These are phyloP conservation scores for Globisporangium spinosum DNA, from an alignment of 352 stramenopile genomes.

Conservation along the genomic window DNA sequence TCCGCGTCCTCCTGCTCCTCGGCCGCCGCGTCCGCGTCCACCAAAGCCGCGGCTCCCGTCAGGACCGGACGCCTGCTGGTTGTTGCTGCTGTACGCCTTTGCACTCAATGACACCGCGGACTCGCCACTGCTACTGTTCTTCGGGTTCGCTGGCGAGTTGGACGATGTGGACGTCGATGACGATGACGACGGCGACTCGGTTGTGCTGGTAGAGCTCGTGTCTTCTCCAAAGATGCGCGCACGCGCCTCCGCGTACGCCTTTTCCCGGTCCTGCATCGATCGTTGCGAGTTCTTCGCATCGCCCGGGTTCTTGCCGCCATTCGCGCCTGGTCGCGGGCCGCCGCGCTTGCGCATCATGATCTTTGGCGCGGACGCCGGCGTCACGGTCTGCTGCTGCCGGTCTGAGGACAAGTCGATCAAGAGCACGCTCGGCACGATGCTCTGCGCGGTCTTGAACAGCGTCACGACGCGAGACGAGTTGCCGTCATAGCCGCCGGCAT, in stretches of 20 bases:
- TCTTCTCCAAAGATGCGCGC: conserved; percentile 93
- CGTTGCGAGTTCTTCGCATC: conserved; percentile 48
- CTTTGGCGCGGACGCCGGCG: conserved; percentile 77
- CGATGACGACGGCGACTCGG: conserved; percentile 23
- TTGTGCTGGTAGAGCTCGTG: conserved; percentile 19
- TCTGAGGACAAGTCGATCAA: conserved; percentile 87
- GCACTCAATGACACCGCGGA: conserved; percentile 9
- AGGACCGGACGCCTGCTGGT: conserved; percentile 46
- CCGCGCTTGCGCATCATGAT: conserved; percentile 91
- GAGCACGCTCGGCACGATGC: conserved; percentile 68
- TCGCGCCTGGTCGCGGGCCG: conserved; percentile 29
- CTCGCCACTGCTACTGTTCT: not conserved
- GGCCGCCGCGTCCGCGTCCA: conserved; percentile 12
- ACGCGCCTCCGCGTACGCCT: conserved; percentile 91
- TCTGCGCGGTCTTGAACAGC: conserved; percentile 84
- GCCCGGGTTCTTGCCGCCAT: conserved; percentile 25
- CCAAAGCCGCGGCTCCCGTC: conserved; percentile 54
- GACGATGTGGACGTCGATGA: conserved; percentile 23
- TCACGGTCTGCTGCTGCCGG: conserved; percentile 52
- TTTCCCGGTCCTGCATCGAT: conserved; percentile 91
- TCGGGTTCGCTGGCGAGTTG: conserved; percentile 6
- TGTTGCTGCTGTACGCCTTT: conserved; percentile 18
- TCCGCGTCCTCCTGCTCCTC: not conserved
- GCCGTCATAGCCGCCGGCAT: conserved; percentile 46
- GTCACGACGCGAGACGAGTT: conserved; percentile 82